Evolutionary conservation across 495 filamentous ascomycete genomes (phyloP).

Genomic region (Polyplosphaeria fusca): DNA sequence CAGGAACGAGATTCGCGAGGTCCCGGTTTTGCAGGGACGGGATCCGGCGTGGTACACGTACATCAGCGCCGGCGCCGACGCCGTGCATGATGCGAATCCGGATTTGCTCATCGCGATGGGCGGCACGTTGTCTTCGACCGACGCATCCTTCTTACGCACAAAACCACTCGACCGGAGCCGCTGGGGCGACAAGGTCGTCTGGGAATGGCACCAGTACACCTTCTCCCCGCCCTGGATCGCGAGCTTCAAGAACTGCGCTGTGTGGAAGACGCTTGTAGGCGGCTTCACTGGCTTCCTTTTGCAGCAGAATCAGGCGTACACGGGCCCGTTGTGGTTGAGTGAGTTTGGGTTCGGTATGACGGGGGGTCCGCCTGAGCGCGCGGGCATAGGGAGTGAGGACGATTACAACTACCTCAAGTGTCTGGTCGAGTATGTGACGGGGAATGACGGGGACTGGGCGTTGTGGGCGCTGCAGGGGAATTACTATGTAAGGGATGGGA

Average conservation of each 20-base stretch:
- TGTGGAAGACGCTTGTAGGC: constrained; percentile 43
- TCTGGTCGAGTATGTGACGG: constrained; percentile 44
- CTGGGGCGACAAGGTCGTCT: constrained; percentile 49
- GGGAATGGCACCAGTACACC: constrained; percentile 53
- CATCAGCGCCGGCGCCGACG: constrained; percentile 42
- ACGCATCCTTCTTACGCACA: constrained; percentile 44
- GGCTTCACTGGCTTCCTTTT: constrained; percentile 48
- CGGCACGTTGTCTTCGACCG: constrained; percentile 46
- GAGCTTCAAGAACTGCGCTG: constrained; percentile 40
- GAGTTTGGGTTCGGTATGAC: constrained; percentile 52
- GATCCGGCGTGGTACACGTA: constrained; percentile 48
- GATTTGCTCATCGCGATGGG: constrained; percentile 48
- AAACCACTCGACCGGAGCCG: constrained; percentile 43
- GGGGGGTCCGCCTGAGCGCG: constrained; percentile 28
- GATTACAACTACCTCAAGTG: constrained; percentile 44
- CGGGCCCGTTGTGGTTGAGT: constrained; percentile 48
- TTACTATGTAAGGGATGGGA: constrained; percentile 49
- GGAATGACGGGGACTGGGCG: constrained; percentile 52
- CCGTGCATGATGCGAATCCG: constrained; percentile 46
- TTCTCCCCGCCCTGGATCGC: constrained; percentile 34
- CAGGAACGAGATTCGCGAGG: constrained; percentile 49
- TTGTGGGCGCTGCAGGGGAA: constrained; percentile 51
- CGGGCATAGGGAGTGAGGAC: constrained; percentile 21
- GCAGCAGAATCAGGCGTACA: constrained; percentile 43
- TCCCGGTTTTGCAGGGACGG: constrained; percentile 42